A percentile compares a stretch with the other conserved stretches of the same genome.
Evolutionary conservation across 495 filamentous ascomycete genomes (phyloP).

Genomic region (Pyrenula massariospora): DNA sequence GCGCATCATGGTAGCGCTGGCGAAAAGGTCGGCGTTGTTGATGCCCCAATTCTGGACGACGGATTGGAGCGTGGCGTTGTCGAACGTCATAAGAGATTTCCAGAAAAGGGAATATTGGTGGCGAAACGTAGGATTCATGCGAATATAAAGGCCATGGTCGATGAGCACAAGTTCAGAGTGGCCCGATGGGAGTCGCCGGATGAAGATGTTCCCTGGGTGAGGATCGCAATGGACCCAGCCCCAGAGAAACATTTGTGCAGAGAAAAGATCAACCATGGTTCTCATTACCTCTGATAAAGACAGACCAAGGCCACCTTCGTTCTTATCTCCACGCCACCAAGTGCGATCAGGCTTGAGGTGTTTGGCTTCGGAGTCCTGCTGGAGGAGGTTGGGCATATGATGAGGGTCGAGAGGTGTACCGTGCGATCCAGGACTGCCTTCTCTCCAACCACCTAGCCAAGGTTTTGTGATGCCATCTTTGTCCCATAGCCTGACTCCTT

Average conservation of each 20-base stretch:
- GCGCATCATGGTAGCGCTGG: slow-evolving; percentile 75
- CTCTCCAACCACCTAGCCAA: slow-evolving; percentile 66
- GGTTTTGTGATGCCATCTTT: slow-evolving; percentile 59
- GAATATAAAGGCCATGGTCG: slow-evolving; percentile 92
- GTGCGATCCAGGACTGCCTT: slow-evolving; percentile 66
- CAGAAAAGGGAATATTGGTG: slow-evolving; percentile 88
- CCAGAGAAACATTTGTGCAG: slow-evolving; percentile 94
- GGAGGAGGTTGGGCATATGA: background rate
- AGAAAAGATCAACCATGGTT: slow-evolving; percentile 90
- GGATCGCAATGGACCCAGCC: slow-evolving; percentile 91
- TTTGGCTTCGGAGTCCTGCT: slow-evolving; percentile 23
- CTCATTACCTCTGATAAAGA: slow-evolving; percentile 80
- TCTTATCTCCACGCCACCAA: slow-evolving; percentile 61
- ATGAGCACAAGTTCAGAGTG: slow-evolving; percentile 86
- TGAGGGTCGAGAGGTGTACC: slow-evolving; percentile 51
- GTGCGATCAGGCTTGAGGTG: slow-evolving; percentile 66
- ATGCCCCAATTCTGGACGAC: slow-evolving; percentile 76
- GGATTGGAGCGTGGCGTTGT: slow-evolving; percentile 64
- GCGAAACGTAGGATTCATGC: slow-evolving; percentile 72
- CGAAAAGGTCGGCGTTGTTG: slow-evolving; percentile 79
- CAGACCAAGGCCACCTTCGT: slow-evolving; percentile 70
- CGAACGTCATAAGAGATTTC: slow-evolving; percentile 86
- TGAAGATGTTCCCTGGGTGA: slow-evolving; percentile 94
- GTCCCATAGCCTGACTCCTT: slow-evolving; percentile 85
- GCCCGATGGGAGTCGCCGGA: slow-evolving; percentile 70